Base-by-base conservation (phyloP, 371 early-diverging fungal species). In the Coemansia sp. region DNA sequence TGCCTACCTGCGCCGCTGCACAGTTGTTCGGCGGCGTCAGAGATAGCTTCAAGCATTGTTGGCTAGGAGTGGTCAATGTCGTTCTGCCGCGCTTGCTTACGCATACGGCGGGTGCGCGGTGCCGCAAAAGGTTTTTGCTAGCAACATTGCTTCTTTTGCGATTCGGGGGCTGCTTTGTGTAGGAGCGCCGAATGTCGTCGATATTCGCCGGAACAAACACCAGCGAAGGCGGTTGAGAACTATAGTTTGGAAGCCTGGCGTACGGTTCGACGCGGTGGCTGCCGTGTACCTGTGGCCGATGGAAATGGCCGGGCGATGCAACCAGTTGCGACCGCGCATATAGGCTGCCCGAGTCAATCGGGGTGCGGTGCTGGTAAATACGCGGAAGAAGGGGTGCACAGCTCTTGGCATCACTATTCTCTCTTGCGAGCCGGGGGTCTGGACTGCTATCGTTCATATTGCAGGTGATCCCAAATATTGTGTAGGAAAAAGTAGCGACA, bases 141-240 rank as follows among this genome's bases (percentile, higher is more conserved):
- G 3, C 4, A 5, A 16, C 6, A 6, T 14, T 14, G 43, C 43
- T 43, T 43, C 43, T 14, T 16, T 43, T 16, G 43, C 11, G 43
- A n/a, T 6, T 43, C 12, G 14, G n/a, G n/a, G 43, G 6, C n/a
- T 43, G 43, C 16, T 16, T 43, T 12, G 12, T 16, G n/a, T 43
- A 43, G n/a, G 43, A 43, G 43, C 43, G 43, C n/a, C 12, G 6
- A 43, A 43, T 43, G 12, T 6, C 5, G 43, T 43, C 43, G 5
- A 43, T 43, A 14, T 43, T 43, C n/a, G 43, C 43, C 12, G 43
- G 43, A 43, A 43, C n/a, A 43, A 43, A 43, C n/a, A 43, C 43
- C 43, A 43, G n/a, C n/a, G 43, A n/a, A 16, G 43, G n/a, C 24
- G 24, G 24, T 24, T 24, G 24, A 24, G 24, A 24, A 24, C 24